phyloP scores from a whole-genome alignment of 225 moss, liverwort and hornwort genomes.

The Antitrichia curtipendula region DNA sequence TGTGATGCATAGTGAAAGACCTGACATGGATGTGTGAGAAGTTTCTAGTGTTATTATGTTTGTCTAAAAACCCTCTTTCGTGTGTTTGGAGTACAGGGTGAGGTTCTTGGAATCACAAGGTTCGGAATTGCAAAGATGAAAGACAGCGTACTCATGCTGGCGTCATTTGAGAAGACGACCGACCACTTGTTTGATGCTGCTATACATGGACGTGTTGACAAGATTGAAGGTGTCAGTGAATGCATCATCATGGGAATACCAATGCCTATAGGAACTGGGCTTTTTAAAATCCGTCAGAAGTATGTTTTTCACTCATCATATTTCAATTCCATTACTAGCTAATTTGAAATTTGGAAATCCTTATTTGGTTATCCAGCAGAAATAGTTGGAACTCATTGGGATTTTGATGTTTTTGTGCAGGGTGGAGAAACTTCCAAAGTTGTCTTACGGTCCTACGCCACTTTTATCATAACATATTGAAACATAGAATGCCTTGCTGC shows the following conservation, averaged over 20 bases:
- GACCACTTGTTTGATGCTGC: slow-evolving; percentile 97
- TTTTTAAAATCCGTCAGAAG: slow-evolving; percentile 96
- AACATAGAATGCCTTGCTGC: neutral
- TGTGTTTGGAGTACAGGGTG: slow-evolving; percentile 43
- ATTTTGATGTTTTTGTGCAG: slow-evolving; percentile 7
- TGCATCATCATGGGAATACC: slow-evolving; percentile 99
- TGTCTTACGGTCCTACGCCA: slow-evolving; percentile 38
- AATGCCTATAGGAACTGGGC: slow-evolving; percentile 97
- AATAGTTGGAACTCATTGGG: neutral
- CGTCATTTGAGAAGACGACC: slow-evolving; percentile 96
- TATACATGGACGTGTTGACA: slow-evolving; percentile 86
- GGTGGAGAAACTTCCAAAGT: slow-evolving; percentile 37
- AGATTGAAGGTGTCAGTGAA: slow-evolving; percentile 98
- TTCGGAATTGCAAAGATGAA: slow-evolving; percentile 99
- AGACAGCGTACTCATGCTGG: slow-evolving; percentile 97
- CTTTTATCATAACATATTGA: slow-evolving; percentile 22
- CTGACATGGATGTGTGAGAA: neutral
- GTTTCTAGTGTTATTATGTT: neutral
- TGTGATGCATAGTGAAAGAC: neutral
- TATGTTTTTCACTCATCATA: slow-evolving; percentile 12
- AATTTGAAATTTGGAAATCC: neutral
- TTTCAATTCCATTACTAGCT: neutral
- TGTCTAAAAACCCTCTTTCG: neutral
- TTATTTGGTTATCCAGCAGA: neutral
- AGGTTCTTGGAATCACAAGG: slow-evolving; percentile 95